Evolutionary conservation across 1,284 basidiomycete genomes (phyloP), one percentile per base, ranked within the genome.

Genomic region (Pisolithus thermaeus): DNA sequence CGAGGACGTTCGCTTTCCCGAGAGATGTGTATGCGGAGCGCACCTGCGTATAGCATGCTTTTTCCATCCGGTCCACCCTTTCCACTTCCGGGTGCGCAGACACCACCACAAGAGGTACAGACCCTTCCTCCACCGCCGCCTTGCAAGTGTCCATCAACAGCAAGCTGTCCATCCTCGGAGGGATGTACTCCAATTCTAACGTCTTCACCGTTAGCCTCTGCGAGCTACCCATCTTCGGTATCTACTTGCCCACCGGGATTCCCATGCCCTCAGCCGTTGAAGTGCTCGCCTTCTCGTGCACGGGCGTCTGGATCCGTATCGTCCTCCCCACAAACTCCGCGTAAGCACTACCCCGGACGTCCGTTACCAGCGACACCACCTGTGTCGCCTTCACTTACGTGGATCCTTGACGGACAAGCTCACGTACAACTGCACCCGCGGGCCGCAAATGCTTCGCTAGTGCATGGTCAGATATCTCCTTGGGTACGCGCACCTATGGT

Each of bases 361-460:
- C 67, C 67, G 18, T 63, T 66, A 41, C 64, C 64, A 9, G 63
- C 63, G 49, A 66, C 67, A 28, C 64, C 64, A 20, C 63, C 64
- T 16, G 40, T 64, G 7, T 69, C 67, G 8, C 64, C 67, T 18
- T 69, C 65, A 8, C 47, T 67, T 52, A 64, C 63, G 3, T 69
- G 65, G 66, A 53, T 66, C 47, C 66, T 68, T 28, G 64, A 66
- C 52, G 58, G 61, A 2, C 23, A 39, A 44, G 42, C 28, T 7
- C 58, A 46, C 1, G 48, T 55, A 9, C 28, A 20, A 6, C 55
- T 52, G 2, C 58, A 53, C 46, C 53, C 56, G 18, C 66, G 62
- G 49, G 41, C 52, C 22, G 28, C 20, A 14, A 32, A 35, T 9
- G 22, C 44, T 14, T n/a, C 44, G 4, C 11, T 35, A 6, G 32